Conservation (phyloP, 176 grass and related monocot species). For the Bothriochloa decipiens region DNA sequence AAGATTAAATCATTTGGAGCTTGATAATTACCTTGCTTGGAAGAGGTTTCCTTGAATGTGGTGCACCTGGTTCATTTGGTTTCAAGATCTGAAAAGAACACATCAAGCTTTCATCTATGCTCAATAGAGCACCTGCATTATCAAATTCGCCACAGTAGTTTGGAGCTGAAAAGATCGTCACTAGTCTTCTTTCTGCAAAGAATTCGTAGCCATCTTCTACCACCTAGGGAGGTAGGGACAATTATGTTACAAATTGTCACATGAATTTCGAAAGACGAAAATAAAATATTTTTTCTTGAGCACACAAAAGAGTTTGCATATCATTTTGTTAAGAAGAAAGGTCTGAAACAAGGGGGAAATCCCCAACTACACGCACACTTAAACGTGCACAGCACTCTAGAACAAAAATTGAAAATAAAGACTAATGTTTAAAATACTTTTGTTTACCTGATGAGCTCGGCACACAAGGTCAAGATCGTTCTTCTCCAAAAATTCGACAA, state of each 20-base stretch:
- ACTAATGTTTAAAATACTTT: conserved; percentile 27
- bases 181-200: conserved; percentile 81
- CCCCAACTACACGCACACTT: background rate
- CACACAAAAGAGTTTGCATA: background rate
- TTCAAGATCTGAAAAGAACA: conserved; percentile 85
- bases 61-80: conserved; percentile 55
- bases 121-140: conserved; percentile 78
- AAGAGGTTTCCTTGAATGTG: conserved; percentile 55
- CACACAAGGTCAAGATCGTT: conserved; percentile 86
- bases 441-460: conserved; percentile 64
- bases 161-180: conserved; percentile 85
- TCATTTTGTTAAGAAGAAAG: background rate
- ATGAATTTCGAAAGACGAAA: conserved; percentile 10
- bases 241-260: conserved; percentile 12
- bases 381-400: background rate
- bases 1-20: conserved; percentile 17
- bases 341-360: background rate
- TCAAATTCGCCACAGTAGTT: conserved; percentile 87
- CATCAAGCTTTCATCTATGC: conserved; percentile 74
- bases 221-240: conserved; percentile 38
- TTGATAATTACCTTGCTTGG: conserved; percentile 63
- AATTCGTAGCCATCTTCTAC: conserved; percentile 86
- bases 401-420: background rate
- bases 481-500: conserved; percentile 82
- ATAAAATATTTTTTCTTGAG: background rate